phyloP scores from a whole-genome alignment of 441 rosid genomes.

The Sinapis alba region DNA sequence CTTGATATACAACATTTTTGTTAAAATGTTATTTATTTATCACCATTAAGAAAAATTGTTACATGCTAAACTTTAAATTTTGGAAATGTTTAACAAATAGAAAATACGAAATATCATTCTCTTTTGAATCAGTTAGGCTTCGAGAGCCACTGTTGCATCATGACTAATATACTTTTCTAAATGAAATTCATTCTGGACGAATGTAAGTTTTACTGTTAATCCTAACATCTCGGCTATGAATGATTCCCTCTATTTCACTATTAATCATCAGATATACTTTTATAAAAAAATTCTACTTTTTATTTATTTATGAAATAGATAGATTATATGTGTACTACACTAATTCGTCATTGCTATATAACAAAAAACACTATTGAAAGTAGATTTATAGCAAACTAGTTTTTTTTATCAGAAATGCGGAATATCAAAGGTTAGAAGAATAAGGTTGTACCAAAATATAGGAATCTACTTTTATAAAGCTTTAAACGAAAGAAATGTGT shows the following conservation, averaged over 20 bases:
- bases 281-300: background rate
- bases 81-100: too few relatives aligned
- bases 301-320: background rate
- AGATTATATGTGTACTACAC: slow-evolving; percentile 12
- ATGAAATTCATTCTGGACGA: background rate
- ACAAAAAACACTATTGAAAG: background rate
- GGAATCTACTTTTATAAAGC: slow-evolving; percentile 43
- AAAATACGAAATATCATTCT: too few relatives aligned
- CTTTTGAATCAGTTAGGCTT: too few relatives aligned
- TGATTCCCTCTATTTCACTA: background rate
- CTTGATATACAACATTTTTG: background rate
- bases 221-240: background rate
- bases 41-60: too few relatives aligned
- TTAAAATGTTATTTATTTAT: too few relatives aligned
- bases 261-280: background rate
- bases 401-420: slow-evolving; percentile 16
- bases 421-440: slow-evolving; percentile 32
- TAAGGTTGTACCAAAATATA: slow-evolving; percentile 31
- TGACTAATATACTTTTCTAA: background rate
- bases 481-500: slow-evolving; percentile 40
- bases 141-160: too few relatives aligned
- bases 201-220: background rate
- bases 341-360: slow-evolving; percentile 14
- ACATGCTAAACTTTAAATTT: too few relatives aligned
- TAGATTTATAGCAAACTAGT: background rate